phyloP scores from a whole-genome alignment of 2,329 filamentous ascomycete species.

The Emmonsia crescens region DNA sequence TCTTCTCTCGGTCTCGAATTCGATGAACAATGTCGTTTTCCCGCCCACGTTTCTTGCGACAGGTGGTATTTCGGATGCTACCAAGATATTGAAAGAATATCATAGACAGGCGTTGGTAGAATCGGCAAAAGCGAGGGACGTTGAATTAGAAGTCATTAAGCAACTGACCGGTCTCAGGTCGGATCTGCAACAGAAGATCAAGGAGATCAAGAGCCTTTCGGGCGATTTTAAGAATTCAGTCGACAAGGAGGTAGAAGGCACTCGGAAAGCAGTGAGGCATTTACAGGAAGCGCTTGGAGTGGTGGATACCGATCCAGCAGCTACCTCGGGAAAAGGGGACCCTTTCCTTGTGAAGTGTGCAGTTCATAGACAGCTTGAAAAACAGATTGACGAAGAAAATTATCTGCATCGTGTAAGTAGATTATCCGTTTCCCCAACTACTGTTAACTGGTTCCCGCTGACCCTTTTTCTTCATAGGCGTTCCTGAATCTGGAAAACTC shows the following conservation, averaged over 20 bases:
- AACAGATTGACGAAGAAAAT: conserved; percentile 92
- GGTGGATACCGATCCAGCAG: conserved; percentile 64
- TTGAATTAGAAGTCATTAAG: conserved; percentile 82
- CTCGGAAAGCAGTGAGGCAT: conserved; percentile 64
- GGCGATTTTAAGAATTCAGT: conserved; percentile 96
- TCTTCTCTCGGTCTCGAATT: conserved; percentile 69
- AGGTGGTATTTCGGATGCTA: conserved; percentile 79
- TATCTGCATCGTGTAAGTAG: conserved; percentile 76
- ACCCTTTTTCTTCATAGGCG: conserved; percentile 45
- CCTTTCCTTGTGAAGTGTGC: conserved; percentile 77
- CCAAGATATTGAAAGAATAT: conserved; percentile 67
- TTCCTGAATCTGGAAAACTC: conserved; percentile 92
- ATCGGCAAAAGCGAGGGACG: conserved; percentile 77
- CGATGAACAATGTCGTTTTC: conserved; percentile 67
- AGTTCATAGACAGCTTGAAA: conserved; percentile 83
- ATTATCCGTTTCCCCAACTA: no score
- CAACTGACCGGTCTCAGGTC: conserved; percentile 75
- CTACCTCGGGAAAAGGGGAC: conserved; percentile 75
- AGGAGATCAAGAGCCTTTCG: conserved; percentile 89
- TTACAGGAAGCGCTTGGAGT: conserved; percentile 74
- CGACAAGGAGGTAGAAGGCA: conserved; percentile 84
- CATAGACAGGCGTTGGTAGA: conserved; percentile 72
- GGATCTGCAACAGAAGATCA: conserved; percentile 91
- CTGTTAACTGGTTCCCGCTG: background rate
- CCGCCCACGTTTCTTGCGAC: conserved; percentile 67